Evolutionary conservation across 352 stramenopile species (phyloP), one percentile per base, ranked within the genome.

Genomic region (Pythium phragmiticola): DNA sequence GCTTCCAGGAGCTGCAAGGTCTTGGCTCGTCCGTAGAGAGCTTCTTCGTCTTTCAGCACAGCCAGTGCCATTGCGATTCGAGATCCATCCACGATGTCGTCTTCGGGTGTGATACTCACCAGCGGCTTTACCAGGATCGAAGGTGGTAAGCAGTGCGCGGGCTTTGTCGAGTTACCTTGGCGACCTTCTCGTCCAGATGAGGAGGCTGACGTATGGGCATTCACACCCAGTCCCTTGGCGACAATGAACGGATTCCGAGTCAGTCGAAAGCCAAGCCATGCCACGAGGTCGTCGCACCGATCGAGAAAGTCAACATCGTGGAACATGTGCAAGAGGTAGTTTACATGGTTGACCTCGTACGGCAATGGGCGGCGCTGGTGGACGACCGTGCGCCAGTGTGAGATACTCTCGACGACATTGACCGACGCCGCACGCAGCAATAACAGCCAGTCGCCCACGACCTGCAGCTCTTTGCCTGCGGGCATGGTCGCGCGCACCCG

Each of bases 261-360:
- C 30, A 88, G 67, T 3, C 68, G 55, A 49, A 89, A 88, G 6
- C 73, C 78, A 2, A 89, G 70, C 80, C 80, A 89, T 6, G 74
- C 67, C 13, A 80, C 69, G 34, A 89, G 51, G 14, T 75, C 66
- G 2, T 54, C 19, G 45, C 23, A 66, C 52, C 70, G 56, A 57
- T 89, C 69, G 37, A 89, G 62, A 45, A 86, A 84, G 55, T 88
- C 67, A 7, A 75, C 47, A 58, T 89, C 80, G 51, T 85, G 64
- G 33, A 68, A 75, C 78, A 89, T 89, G 0, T 28, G 11, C 9
- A 87, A 63, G 52, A 89, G 57, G 42, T 89, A 89, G 41, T 88
- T 89, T n/a, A 37, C 42, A 8, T 66, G 41, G 1, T 78, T 49
- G 34, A 76, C 48, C 8, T 84, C 55, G 45, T 74, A 89, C 2